Percentiles rank a stretch among this genome's conserved stretches.
phyloP scores from a whole-genome alignment of 257 asterid species.

The Avicennia marina region DNA sequence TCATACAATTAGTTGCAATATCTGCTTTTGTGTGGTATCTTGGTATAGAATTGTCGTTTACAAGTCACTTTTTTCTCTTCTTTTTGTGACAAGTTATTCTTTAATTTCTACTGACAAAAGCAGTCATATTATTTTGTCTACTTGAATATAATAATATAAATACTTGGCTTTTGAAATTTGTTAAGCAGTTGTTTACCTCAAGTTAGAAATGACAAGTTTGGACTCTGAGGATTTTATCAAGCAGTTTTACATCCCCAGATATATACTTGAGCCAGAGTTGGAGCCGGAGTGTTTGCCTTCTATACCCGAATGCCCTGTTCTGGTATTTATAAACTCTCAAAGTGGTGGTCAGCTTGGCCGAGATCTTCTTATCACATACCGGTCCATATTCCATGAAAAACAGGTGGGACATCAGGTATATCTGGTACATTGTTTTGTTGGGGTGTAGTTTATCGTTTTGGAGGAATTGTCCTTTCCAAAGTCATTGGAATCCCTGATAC shows the following conservation, averaged over 20 bases:
- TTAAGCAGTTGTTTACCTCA: slow-evolving; percentile 26
- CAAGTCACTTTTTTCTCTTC: not conserved
- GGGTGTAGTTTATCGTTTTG: too few relatives aligned
- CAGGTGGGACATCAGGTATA: slow-evolving; percentile 45
- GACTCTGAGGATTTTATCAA: slow-evolving; percentile 30
- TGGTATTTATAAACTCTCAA: slow-evolving; percentile 81
- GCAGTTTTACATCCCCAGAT: slow-evolving; percentile 60
- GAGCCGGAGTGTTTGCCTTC: slow-evolving; percentile 25
- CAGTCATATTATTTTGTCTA: not conserved
- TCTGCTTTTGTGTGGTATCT: not conserved
- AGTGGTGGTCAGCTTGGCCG: slow-evolving; percentile 99
- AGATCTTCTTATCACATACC: slow-evolving; percentile 62
- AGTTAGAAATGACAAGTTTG: slow-evolving; percentile 29
- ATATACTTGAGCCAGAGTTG: slow-evolving; percentile 37
- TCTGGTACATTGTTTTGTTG: not conserved
- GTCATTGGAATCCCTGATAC: not conserved
- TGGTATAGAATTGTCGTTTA: not conserved
- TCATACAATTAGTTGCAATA: not conserved
- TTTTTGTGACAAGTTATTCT: not conserved
- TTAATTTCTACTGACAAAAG: not conserved
- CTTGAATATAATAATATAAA: not conserved
- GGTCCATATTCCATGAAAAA: slow-evolving; percentile 53
- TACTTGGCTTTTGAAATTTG: slow-evolving; percentile 5
- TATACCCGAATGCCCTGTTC: slow-evolving; percentile 68
- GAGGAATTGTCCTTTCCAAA: too few relatives aligned